Percentiles rank a stretch among this genome's conserved stretches.
phyloP scores from a whole-genome alignment of 2,329 filamentous ascomycete species.

The Colletotrichum horii region DNA sequence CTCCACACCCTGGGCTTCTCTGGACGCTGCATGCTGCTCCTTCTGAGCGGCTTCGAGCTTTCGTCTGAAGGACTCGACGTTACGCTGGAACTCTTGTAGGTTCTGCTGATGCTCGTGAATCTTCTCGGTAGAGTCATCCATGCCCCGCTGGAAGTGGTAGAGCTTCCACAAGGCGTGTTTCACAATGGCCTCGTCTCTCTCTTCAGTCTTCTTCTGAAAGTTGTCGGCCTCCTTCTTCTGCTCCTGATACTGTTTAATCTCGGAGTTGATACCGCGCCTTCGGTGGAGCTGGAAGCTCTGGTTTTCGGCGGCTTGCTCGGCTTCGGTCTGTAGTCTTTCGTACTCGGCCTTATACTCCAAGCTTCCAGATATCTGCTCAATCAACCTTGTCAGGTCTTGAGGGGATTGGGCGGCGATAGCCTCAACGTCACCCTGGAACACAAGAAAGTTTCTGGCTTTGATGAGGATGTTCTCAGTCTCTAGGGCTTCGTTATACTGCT shows the following conservation, averaged over 20 bases:
- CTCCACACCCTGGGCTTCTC: constrained; percentile 82
- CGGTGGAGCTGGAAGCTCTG: constrained; percentile 88
- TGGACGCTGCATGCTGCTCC: constrained; percentile 79
- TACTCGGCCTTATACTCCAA: constrained; percentile 95
- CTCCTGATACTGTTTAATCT: constrained; percentile 97
- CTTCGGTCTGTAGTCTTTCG: constrained; percentile 84
- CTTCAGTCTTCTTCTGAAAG: constrained; percentile 88
- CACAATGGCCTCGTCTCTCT: constrained; percentile 89
- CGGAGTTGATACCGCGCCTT: constrained; percentile 92
- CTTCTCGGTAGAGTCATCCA: constrained; percentile 87
- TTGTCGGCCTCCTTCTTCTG: constrained; percentile 96
- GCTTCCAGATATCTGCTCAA: constrained; percentile 97
- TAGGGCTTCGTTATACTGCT: constrained; percentile 91
- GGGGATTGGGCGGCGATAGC: constrained; percentile 95
- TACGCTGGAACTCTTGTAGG: constrained; percentile 88
- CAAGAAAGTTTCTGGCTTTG: constrained; percentile 96
- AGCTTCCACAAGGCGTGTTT: constrained; percentile 96
- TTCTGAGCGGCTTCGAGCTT: constrained; percentile 81
- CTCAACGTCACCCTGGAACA: constrained; percentile 98
- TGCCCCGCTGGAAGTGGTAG: constrained; percentile 91
- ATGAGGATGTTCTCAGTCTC: constrained; percentile 97
- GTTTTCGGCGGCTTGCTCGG: constrained; percentile 86
- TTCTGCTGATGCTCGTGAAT: constrained; percentile 96
- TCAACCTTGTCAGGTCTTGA: constrained; percentile 88
- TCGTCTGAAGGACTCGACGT: constrained; percentile 83